These are phyloP conservation scores for Naganishia vaughanmartiniae DNA, from an alignment of 768 basidiomycete species.

Conservation along the genomic window DNA sequence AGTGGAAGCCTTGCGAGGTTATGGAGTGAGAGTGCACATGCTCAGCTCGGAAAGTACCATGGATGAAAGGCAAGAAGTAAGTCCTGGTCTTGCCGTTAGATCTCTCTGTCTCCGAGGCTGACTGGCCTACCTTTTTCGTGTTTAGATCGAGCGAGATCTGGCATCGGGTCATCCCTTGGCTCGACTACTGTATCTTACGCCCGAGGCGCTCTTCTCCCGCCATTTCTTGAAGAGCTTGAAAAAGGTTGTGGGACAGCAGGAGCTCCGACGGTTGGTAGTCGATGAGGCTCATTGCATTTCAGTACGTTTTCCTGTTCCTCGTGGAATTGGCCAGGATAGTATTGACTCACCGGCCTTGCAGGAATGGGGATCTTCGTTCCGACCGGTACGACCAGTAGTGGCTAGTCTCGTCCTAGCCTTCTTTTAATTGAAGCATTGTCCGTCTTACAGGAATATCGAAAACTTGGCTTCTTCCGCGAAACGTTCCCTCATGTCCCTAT, in stretches of 20 bases:
- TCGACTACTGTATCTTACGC: conserved; percentile 49
- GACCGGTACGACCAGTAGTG: conserved; percentile 45
- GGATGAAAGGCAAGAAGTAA: conserved; percentile 36
- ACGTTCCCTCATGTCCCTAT: conserved; percentile 48
- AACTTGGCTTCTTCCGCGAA: conserved; percentile 47
- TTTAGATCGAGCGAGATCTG: conserved; percentile 44
- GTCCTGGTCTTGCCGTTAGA: neutral
- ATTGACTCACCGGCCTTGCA: conserved; percentile 15
- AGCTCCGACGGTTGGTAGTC: conserved; percentile 49
- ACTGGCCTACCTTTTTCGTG: neutral
- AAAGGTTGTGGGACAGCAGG: conserved; percentile 42
- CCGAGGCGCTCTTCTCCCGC: conserved; percentile 43
- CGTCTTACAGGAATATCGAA: conserved; percentile 41
- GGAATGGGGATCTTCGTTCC: conserved; percentile 51
- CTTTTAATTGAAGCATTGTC: neutral
- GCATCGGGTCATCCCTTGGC: conserved; percentile 45
- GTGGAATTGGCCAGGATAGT: neutral
- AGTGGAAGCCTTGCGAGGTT: conserved; percentile 37
- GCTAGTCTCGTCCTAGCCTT: conserved; percentile 39
- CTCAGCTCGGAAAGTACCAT: conserved; percentile 39
- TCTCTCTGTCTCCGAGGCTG: neutral
- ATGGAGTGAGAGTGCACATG: conserved; percentile 42
- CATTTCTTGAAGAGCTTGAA: conserved; percentile 36
- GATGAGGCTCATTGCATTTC: conserved; percentile 54
- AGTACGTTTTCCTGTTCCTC: conserved; percentile 33